Evolutionary conservation across 1,284 basidiomycete species (phyloP).

Genomic region (Amylostereum areolatum): DNA sequence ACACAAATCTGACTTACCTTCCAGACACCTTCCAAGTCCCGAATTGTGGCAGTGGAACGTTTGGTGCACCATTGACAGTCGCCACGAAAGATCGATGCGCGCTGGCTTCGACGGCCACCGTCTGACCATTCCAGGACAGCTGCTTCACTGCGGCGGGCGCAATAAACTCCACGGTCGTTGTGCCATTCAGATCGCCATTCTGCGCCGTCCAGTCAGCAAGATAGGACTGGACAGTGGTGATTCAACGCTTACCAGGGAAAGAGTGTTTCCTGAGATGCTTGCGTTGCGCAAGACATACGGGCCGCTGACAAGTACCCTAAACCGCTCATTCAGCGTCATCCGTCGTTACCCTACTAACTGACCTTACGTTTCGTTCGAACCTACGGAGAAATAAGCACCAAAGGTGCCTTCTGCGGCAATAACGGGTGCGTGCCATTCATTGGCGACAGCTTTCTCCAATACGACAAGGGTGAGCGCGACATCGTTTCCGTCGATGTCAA

Average conservation of each 20-base stretch:
- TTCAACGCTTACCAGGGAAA: conserved; percentile 26
- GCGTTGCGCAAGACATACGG: conserved; percentile 46
- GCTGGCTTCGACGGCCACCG: conserved; percentile 18
- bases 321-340: background rate
- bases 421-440: conserved; percentile 41
- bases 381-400: conserved; percentile 39
- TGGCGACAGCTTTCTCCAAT: conserved; percentile 40
- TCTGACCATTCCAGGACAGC: conserved; percentile 41
- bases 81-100: conserved; percentile 27
- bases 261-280: conserved; percentile 24
- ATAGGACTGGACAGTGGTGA: background rate
- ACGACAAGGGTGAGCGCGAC: conserved; percentile 29
- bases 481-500: conserved; percentile 21
- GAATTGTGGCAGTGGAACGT: conserved; percentile 28
- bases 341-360: background rate
- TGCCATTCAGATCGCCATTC: conserved; percentile 44
- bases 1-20: conserved; percentile 20
- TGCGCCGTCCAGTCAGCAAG: conserved; percentile 11
- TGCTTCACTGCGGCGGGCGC: conserved; percentile 30
- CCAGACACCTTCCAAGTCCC: conserved; percentile 42
- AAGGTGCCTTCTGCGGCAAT: conserved; percentile 31
- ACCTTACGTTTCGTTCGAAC: conserved; percentile 37
- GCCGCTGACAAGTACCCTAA: conserved; percentile 42
- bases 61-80: conserved; percentile 13
- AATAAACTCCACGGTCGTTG: conserved; percentile 37